These are phyloP conservation scores for Kazachstania africana DNA, from an alignment of 805 yeast genomes.

Conservation along the genomic window DNA sequence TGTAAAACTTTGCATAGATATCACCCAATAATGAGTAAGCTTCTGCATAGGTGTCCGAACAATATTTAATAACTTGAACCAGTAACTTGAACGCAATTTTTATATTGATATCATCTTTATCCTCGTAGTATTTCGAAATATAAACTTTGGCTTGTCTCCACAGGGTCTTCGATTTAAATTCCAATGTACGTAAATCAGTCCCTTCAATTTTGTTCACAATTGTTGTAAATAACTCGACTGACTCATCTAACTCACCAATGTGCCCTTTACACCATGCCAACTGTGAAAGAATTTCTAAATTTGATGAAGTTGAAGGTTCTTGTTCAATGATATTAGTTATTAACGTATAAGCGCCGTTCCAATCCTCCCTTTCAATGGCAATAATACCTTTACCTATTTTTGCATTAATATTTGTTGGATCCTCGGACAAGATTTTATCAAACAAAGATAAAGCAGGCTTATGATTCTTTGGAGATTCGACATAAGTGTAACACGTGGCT, in stretches of 20 bases:
- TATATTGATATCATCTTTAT: conserved; percentile 22
- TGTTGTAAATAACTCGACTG: conserved; percentile 26
- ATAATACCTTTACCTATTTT: conserved; percentile 76
- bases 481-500: conserved; percentile 69
- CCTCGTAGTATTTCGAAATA: conserved; percentile 26
- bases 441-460: conserved; percentile 62
- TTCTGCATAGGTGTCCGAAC: conserved; percentile 56
- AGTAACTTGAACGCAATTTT: conserved; percentile 42
- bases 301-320: conserved; percentile 31
- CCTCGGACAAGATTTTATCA: conserved; percentile 41
- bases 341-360: conserved; percentile 40
- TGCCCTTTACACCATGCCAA: conserved; percentile 68
- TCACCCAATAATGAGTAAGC: conserved; percentile 74
- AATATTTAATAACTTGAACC: conserved; percentile 49
- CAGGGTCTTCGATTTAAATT: conserved; percentile 44
- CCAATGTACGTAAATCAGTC: conserved; percentile 39
- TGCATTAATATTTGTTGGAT: conserved; percentile 44
- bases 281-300: conserved; percentile 53
- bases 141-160: conserved; percentile 71
- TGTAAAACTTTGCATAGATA: conserved; percentile 47
- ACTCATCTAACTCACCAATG: conserved; percentile 36
- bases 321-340: conserved; percentile 39
- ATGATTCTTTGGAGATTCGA: conserved; percentile 85
- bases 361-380: conserved; percentile 50
- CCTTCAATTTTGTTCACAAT: conserved; percentile 33